Evolutionary conservation across 2,329 filamentous ascomycete genomes (phyloP).

Genomic region (Aspergillus novoparasiticus): DNA sequence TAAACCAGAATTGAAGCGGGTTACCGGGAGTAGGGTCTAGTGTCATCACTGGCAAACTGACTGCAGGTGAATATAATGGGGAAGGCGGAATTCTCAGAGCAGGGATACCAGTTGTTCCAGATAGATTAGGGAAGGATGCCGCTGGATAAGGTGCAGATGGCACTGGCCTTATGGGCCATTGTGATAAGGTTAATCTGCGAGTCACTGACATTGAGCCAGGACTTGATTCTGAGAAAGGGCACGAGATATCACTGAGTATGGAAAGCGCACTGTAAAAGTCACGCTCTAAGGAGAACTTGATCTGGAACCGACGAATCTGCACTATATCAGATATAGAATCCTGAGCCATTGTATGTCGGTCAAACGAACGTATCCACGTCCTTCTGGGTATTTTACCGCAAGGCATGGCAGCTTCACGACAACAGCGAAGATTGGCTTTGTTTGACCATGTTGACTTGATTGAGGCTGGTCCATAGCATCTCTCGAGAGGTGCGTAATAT

Average conservation of each 20-base stretch:
- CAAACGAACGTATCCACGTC: conserved; percentile 30
- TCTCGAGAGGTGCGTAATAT: conserved; percentile 37
- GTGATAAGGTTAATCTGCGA: conserved; percentile 29
- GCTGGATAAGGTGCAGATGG: conserved; percentile 11
- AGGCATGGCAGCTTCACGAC: conserved; percentile 50
- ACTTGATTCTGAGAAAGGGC: conserved; percentile 46
- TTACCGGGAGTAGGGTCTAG: conserved; percentile 14
- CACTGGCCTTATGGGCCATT: conserved; percentile 24
- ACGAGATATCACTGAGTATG: conserved; percentile 44
- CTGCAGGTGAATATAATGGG: not conserved
- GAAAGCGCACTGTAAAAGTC: conserved; percentile 47
- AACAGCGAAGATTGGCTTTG: conserved; percentile 40
- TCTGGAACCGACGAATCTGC: conserved; percentile 49
- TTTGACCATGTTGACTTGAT: conserved; percentile 19
- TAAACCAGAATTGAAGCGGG: not conserved
- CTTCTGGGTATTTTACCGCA: conserved; percentile 45
- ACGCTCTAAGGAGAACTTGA: conserved; percentile 44
- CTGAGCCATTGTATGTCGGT: not conserved
- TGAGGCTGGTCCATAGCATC: conserved; percentile 24
- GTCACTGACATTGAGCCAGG: conserved; percentile 23
- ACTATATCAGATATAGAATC: not conserved
- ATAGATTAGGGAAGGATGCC: not conserved
- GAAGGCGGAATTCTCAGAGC: conserved; percentile 10
- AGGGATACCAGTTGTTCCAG: conserved; percentile 1
- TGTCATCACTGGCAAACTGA: not conserved